Conservation (phyloP, 2,329 filamentous ascomycete genomes). For the Fusarium austroafricanum region DNA sequence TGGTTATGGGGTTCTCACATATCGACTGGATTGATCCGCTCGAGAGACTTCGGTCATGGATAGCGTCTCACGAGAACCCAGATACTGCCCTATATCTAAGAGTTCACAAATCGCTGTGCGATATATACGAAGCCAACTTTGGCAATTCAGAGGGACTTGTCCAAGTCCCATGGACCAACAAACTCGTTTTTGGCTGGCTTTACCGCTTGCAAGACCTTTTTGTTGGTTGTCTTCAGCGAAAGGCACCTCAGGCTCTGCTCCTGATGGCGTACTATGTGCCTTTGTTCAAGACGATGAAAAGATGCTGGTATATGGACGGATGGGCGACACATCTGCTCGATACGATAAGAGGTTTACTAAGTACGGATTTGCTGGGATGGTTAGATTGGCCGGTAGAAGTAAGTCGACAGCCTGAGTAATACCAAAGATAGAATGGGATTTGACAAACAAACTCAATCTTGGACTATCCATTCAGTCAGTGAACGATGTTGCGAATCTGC, state of each 20-base stretch:
- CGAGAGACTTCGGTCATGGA: conserved; percentile 39
- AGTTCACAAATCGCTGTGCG: conserved; percentile 36
- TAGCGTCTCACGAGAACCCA: conserved; percentile 40
- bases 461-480: neutral
- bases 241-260: conserved; percentile 45
- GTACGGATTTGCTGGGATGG: conserved; percentile 35
- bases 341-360: conserved; percentile 38
- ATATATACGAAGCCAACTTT: conserved; percentile 46
- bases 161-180: conserved; percentile 30
- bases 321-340: conserved; percentile 42
- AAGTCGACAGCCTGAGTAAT: conserved; percentile 18
- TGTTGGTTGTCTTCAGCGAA: conserved; percentile 43
- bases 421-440: conserved; percentile 6
- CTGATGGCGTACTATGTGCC: conserved; percentile 45
- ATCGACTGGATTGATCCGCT: conserved; percentile 41
- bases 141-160: conserved; percentile 33
- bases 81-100: conserved; percentile 44
- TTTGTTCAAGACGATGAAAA: conserved; percentile 37
- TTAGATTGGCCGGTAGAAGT: conserved; percentile 44
- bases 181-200: conserved; percentile 46
- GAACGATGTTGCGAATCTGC: neutral
- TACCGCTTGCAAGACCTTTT: conserved; percentile 46
- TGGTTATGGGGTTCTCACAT: conserved; percentile 36
- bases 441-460: neutral
- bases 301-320: conserved; percentile 41